Base-by-base conservation (phyloP, 164 flowering plant genomes). In the Echeveria elegans region DNA sequence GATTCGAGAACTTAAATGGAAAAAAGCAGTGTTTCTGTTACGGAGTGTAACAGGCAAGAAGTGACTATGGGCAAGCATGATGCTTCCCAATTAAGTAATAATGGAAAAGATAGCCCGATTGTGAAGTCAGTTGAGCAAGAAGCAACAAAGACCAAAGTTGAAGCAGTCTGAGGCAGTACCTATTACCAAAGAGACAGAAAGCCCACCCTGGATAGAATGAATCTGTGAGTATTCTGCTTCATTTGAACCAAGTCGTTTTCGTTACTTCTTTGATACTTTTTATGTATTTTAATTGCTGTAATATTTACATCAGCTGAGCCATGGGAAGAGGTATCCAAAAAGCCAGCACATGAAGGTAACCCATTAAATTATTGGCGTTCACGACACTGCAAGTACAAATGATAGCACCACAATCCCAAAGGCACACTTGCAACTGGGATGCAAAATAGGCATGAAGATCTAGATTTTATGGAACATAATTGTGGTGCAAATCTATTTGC, bases 251-350 rank as follows among this genome's bases (percentile, higher is more conserved):
- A 7, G 11, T 34, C 26, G 24, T 5, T 43, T 73, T 50, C 3
- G 37, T 3, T 34, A n/a, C n/a, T n/a, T 38, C 45, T 34, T 12
- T 52, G 61, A 29, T 7, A 31, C 24, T 29, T 16, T 7, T 34
- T 34, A 7, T 34, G 37, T 34, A 34, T 34, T 34, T 34, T 34
- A n/a, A 34, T 3, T 34, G 3, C 37, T 34, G 37, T 34, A 34
- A 34, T 7, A 34, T 34, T 34, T 34, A 3, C 37, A 34, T 34
- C 89, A 88, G 90, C n/a, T n/a, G 80, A 78, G 72, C 78, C 89
- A 52, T 81, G 87, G 86, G 82, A 81, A 73, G 81, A 71, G 24
- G 67, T 76, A 9, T 71, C 89, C 24, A 80, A 64, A 70, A 76
- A 72, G 30, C 28, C 82, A 56, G 61, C 32, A 3, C 61, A 28